Base-by-base conservation (phyloP, 179 eudicot genomes). In the Patellifolia procumbens region DNA sequence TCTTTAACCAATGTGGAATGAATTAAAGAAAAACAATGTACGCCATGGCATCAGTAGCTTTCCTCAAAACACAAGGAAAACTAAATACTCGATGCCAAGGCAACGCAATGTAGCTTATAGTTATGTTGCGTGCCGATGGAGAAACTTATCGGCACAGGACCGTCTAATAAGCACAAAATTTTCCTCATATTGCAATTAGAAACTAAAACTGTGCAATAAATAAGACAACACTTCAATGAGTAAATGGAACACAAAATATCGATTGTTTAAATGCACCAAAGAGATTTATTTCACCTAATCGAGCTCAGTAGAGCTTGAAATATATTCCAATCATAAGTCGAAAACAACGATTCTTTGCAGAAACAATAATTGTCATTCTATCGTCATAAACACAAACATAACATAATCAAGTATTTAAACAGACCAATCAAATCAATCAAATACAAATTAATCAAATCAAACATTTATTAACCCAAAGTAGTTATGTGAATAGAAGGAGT, bases 61-160 rank as follows among this genome's bases (percentile, higher is more conserved):
- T 53, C 24, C 78, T 39, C n/a, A 35, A 43, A 43, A 34, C 26
- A 20, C 4, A 12, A 73, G 45, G 76, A 19, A 42, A 64, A 17
- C 17, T 9, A 12, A 60, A 37, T 4, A 3, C 7, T 24, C 4
- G 9, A 60, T 26, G 43, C 24, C 20, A 59, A 11, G 28, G 45
- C 42, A 60, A 58, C 22, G 19, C 29, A 11, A 28, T 46, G 52
- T 74, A 61, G 69, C 77, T 62, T 48, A 48, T n/a, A 56, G 42
- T 62, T 62, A 48, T 61, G 60, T 74, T 74, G 77, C 70, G 77
- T 48, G 77, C 77, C 11, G 70, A 63, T 8, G 48, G 68, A 48
- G 28, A 32, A 1, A 74, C 69, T 74, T 20, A 74, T 62, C 70
- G 32, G 58, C 70, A 74, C 69, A 46, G 77, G 76, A 61, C 59